Base-by-base conservation (phyloP, 495 filamentous ascomycete genomes). In the Chaetomium cochliodes region DNA sequence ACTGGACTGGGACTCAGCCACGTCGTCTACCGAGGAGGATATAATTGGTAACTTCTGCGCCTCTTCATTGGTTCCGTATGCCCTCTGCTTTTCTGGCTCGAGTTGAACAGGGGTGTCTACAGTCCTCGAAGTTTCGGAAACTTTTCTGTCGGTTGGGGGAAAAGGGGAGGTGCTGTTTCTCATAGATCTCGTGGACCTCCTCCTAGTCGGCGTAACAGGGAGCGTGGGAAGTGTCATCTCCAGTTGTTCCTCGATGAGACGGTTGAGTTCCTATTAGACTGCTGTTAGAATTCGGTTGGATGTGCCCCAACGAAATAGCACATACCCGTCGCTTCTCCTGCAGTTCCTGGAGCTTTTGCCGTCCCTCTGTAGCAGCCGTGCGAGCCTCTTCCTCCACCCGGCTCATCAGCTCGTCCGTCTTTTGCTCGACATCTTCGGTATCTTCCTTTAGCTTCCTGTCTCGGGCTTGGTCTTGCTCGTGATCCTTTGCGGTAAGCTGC, bases 221-320 rank as follows among this genome's bases (percentile, higher is more conserved):
- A 64, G 13, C 12, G 66, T 22, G 0, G 69, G 67, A 22, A 74
- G 11, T 0, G 74, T 58, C 23, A 65, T 65, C 63, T 71, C 63
- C 4, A 78, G 63, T 57, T 75, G 66, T 20, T 76, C 76, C 41
- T 77, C 76, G 30, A 78, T 73, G 25, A 70, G 68, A 4, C 67
- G 72, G 47, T 78, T 78, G 22, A 78, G 62, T 51, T 78, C 74
- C 76, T 78, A 33, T 26, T 15, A 20, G 49, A 33, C 1, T 15
- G 23, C 65, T 42, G 50, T 71, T 33, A 71, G 67, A 47, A 47
- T 44, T 18, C 22, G 7, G 26, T 0, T 41, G 28, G 16, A 37
- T 6, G 18, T 41, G 25, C 37, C 30, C 25, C 30, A 2, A 41
- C 0, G 13, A 47, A 22, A 16, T 12, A 13, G 1, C n/a, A 37